Base-by-base conservation (phyloP, 108 stramenopile genomes). In the Bacterosira constricta region DNA sequence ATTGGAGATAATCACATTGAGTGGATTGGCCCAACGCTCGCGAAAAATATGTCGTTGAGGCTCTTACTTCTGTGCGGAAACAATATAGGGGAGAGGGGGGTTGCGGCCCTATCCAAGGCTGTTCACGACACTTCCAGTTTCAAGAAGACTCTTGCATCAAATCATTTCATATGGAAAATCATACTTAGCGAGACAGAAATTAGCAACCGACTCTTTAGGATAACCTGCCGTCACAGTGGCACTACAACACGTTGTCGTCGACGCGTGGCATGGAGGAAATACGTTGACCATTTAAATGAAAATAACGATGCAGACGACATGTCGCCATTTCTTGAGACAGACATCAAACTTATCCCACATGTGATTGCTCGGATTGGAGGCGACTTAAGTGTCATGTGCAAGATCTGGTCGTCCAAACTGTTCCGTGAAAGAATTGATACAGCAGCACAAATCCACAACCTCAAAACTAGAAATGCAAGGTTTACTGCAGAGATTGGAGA, bases 111-210 rank as follows among this genome's bases (percentile, higher is more conserved):
- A 0, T 34, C 18, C n/a, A 61, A 62, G 42, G 61, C 51, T 0
- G 30, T 72, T 5, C 49, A 51, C 25, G 71, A 63, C 49, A 36
- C 25, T 10, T 46, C 60, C 32, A 62, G 60, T 35, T 72, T 72
- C 36, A 35, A 63, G 46, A 72, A 63, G 5, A 72, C 49, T n/a
- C 60, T 72, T 51, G 20, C 21, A 41, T 72, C 60, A 27, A 72
- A 72, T 37, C 71, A 72, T 34, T 11, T 5, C 4, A 54, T 72
- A 29, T 4, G 0, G 1, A 69, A 69, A 37, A 3, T 69, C 4
- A 17, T 45, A 2, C 17, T 2, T 25, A 36, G 37, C 18, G 20
- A 31, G 13, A 6, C 9, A 7, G 36, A 30, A 37, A 39, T 26
- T 29, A 7, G n/a, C n/a, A n/a, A n/a, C n/a, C n/a, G n/a, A n/a